phyloP scores from a whole-genome alignment of 192 early-diverging fungal genomes.

The Coemansia reversa region DNA sequence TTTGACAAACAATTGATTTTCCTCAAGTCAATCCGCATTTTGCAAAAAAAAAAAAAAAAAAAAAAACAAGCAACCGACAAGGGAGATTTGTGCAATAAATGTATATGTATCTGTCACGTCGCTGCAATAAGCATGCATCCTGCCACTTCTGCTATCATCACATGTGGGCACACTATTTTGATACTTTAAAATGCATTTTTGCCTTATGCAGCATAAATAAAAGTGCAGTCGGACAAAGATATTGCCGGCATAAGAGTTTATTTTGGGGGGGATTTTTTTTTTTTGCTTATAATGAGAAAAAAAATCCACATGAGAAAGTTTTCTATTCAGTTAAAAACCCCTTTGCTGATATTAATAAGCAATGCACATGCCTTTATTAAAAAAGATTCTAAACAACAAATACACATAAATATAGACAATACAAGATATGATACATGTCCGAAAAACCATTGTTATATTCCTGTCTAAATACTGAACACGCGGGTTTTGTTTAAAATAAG shows the following conservation, averaged over 20 bases:
- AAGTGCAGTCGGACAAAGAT: neutral
- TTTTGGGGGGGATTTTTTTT: neutral
- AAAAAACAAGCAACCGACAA: neutral
- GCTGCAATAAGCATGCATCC: neutral
- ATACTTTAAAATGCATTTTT: neutral
- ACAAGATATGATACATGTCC: neutral
- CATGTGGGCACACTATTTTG: neutral
- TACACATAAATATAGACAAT: neutral
- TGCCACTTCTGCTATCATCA: neutral
- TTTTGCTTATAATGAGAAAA: neutral
- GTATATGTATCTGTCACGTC: neutral
- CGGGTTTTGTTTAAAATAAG: neutral
- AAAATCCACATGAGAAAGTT: neutral
- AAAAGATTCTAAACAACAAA: neutral
- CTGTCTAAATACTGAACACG: neutral
- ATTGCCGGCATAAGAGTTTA: neutral
- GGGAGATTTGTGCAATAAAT: neutral
- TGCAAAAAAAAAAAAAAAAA: neutral
- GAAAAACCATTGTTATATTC: neutral
- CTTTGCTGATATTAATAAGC: neutral
- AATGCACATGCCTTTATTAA: neutral
- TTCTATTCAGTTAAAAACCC: neutral
- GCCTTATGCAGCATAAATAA: neutral
- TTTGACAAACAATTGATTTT: neutral
- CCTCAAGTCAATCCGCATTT: neutral